These are phyloP conservation scores for Echinosphaeria canescens DNA, from an alignment of 2,329 filamentous ascomycete genomes.

Conservation along the genomic window DNA sequence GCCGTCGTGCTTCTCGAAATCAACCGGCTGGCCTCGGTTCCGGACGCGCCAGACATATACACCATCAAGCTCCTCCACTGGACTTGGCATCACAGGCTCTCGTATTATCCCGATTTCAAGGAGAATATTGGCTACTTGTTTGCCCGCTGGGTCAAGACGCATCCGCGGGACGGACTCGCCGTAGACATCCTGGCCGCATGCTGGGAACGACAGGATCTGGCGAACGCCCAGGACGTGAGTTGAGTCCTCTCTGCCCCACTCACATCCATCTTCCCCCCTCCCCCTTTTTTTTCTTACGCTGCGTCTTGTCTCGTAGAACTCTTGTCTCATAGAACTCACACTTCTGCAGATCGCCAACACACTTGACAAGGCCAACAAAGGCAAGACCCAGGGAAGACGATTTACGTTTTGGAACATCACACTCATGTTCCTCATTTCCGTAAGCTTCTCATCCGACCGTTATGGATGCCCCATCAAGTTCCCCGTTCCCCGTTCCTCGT, in stretches of 20 bases:
- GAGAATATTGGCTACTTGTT: constrained; percentile 26
- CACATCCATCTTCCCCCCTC: background rate
- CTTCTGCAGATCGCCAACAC: constrained; percentile 30
- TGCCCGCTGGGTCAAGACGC: constrained; percentile 26
- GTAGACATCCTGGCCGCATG: constrained; percentile 27
- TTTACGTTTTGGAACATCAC: constrained; percentile 33
- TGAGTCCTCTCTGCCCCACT: background rate
- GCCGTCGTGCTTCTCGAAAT: no score
- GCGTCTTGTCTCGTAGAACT: no score
- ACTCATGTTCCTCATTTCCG: constrained; percentile 28
- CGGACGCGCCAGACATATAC: no score
- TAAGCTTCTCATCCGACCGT: constrained; percentile 14
- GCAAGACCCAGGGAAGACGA: no score
- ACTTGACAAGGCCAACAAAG: constrained; percentile 26
- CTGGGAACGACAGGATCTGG: constrained; percentile 29
- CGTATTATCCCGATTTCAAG: no score
- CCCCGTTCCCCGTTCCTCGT: no score
- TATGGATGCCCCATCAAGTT: no score
- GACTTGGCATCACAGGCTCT: no score
- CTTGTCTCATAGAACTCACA: no score
- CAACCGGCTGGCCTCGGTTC: no score
- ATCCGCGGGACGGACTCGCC: constrained; percentile 19
- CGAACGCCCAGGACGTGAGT: constrained; percentile 31
- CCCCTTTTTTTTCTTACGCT: constrained; percentile 1
- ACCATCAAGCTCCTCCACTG: no score